Evolutionary conservation across 768 basidiomycete genomes (phyloP), one percentile per base, ranked within the genome.

Genomic region (Tulasnella sp.): DNA sequence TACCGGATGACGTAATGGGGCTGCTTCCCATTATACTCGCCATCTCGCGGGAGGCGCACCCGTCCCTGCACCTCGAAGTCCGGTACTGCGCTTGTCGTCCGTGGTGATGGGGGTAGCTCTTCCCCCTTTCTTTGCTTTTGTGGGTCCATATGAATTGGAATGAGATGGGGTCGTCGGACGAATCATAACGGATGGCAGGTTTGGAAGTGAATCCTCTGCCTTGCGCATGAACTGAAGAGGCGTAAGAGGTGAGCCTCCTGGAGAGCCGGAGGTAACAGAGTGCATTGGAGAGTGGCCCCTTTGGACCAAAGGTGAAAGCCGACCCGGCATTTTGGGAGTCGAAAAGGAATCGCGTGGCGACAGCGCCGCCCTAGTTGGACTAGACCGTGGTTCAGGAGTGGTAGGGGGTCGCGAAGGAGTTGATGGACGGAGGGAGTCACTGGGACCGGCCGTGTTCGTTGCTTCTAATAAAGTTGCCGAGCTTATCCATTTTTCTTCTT

Each of bases 151-250:
- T 5, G n/a, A 25, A 20, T 40, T 40, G n/a, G n/a, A 5, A n/a
- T n/a, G 39, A 20, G 39, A 5, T 20, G 39, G 39, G 27, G 39
- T 40, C n/a, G 39, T 40, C 6, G 39, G 39, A 5, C 6, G 39
- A n/a, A n/a, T n/a, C n/a, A n/a, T n/a, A n/a, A n/a, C n/a, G 5
- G 37, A 25, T 4, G 48, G 48, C 3, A 50, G 37, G 16, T 27
- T 37, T 28, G 4, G 48, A 25, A 12, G 48, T 29, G 48, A 20
- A 19, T 56, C 58, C 34, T 83, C 82, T 33, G 83, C 89, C 42
- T 81, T 77, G 50, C 88, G 73, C 57, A 93, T 76, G 66, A 89
- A 91, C 62, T 92, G 87, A 40, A 93, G 66, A 1, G 89, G 77
- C 6, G 79, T 78, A 45, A 89, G 63, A 9, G 88, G 83, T 0